phyloP scores from a whole-genome alignment of 2,329 filamentous ascomycete species.

The Bimuria novae-zelandiae region DNA sequence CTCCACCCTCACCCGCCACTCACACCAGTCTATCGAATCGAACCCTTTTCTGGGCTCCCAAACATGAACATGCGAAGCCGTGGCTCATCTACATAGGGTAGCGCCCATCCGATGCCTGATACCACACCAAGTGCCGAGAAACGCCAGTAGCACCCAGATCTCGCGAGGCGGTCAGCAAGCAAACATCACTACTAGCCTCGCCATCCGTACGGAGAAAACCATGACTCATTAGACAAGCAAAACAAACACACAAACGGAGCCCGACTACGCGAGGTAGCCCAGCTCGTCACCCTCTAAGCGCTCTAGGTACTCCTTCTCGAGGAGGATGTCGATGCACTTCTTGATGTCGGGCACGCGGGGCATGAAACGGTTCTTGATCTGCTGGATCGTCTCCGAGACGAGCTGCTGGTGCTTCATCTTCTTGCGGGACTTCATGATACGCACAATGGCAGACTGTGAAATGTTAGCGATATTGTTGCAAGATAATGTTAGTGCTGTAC shows the following conservation, averaged over 20 bases:
- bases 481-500: constrained; percentile 40
- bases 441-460: constrained; percentile 88
- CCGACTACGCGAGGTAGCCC: constrained; percentile 79
- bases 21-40: too few species aligned
- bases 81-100: constrained; percentile 5
- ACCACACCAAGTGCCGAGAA: background rate
- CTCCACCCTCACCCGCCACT: too few species aligned
- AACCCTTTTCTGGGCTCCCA: background rate
- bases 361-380: constrained; percentile 90
- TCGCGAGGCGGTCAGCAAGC: background rate
- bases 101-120: constrained; percentile 4
- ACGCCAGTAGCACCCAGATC: constrained; percentile 1
- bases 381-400: constrained; percentile 91
- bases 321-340: constrained; percentile 97
- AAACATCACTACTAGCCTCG: background rate
- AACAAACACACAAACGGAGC: background rate
- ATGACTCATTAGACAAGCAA: constrained; percentile 15
- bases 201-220: constrained; percentile 1
- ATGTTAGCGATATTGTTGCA: constrained; percentile 33
- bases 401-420: constrained; percentile 97
- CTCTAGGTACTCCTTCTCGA: constrained; percentile 99
- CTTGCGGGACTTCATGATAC: constrained; percentile 99
- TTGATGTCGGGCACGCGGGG: constrained; percentile 97
- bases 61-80: constrained; percentile 7
- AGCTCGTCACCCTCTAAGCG: constrained; percentile 92